Evolutionary conservation across 805 yeast species (phyloP).

Genomic region (Metschnikowia cerradonensis): DNA sequence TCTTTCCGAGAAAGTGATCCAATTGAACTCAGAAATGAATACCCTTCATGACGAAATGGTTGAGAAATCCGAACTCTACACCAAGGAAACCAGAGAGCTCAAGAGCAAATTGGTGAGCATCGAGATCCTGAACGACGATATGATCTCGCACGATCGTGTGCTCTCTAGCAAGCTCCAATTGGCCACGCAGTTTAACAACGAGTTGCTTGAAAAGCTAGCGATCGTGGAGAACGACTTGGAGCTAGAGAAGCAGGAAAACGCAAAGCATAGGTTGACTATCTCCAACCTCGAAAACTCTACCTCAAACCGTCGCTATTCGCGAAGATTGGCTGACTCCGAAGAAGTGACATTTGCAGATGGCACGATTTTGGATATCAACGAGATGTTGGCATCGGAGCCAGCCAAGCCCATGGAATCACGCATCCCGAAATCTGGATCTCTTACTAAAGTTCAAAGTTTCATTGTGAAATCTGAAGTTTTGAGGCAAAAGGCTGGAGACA

Average conservation of each 20-base stretch:
- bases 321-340: constrained; percentile 6
- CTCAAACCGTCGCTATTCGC: not conserved
- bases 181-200: constrained; percentile 38
- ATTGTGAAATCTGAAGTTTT: constrained; percentile 19
- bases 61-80: constrained; percentile 15
- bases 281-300: constrained; percentile 12
- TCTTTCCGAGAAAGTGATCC: constrained; percentile 13
- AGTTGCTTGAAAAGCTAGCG: constrained; percentile 39
- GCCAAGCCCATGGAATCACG: constrained; percentile 2
- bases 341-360: constrained; percentile 17
- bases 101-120: constrained; percentile 34
- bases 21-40: constrained; percentile 20
- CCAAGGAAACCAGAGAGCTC: constrained; percentile 20
- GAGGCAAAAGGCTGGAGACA: constrained; percentile 15
- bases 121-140: constrained; percentile 41
- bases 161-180: constrained; percentile 29
- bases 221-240: constrained; percentile 38
- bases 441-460: constrained; percentile 29
- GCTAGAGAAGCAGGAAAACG: constrained; percentile 14
- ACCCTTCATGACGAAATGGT: constrained; percentile 13
- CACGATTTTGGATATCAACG: constrained; percentile 16
- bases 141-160: constrained; percentile 37
- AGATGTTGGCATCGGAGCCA: constrained; percentile 18
- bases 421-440: constrained; percentile 27
- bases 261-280: constrained; percentile 12